Conservation (phyloP, 1,284 basidiomycete species). For the Amylostereum areolatum region DNA sequence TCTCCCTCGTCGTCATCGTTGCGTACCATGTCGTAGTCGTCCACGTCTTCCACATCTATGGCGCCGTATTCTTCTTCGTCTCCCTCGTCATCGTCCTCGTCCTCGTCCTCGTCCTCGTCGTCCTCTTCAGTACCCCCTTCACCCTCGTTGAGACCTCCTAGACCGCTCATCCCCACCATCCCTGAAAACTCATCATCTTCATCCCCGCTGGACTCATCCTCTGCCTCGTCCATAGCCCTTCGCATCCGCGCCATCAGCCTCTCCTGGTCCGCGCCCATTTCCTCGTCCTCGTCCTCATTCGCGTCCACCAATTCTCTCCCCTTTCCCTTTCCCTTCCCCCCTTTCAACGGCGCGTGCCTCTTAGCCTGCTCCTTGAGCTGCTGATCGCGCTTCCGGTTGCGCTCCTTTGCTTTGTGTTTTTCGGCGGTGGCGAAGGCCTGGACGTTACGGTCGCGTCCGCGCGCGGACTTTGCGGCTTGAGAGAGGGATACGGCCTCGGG, state of each 20-base stretch:
- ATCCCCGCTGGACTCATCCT: constrained; percentile 15
- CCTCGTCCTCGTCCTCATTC: constrained; percentile 5
- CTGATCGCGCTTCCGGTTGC: constrained; percentile 21
- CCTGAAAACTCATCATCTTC: constrained; percentile 8
- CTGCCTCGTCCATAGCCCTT: constrained; percentile 27
- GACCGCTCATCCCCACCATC: neutral
- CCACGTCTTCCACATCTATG: constrained; percentile 6
- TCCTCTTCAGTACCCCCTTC: constrained; percentile 6
- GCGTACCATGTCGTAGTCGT: constrained; percentile 2
- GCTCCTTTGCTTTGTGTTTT: constrained; percentile 24
- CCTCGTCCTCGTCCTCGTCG: constrained; percentile 25
- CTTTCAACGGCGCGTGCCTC: constrained; percentile 3
- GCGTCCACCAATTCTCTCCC: constrained; percentile 5
- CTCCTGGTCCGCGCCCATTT: constrained; percentile 6
- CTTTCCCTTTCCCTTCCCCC: constrained; percentile 12
- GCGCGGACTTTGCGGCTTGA: constrained; percentile 20
- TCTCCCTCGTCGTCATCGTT: constrained; percentile 5
- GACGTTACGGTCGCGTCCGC: constrained; percentile 17
- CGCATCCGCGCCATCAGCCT: constrained; percentile 25
- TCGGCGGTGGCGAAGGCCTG: constrained; percentile 19
- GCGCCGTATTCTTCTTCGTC: constrained; percentile 16
- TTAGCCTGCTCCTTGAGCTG: constrained; percentile 22
- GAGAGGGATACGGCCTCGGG: constrained; percentile 27
- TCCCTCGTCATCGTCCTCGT: constrained; percentile 52
- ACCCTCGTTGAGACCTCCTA: constrained; percentile 3